These are phyloP conservation scores for Teratosphaeria viscida DNA, from an alignment of 2,329 filamentous ascomycete species.

Conservation along the genomic window DNA sequence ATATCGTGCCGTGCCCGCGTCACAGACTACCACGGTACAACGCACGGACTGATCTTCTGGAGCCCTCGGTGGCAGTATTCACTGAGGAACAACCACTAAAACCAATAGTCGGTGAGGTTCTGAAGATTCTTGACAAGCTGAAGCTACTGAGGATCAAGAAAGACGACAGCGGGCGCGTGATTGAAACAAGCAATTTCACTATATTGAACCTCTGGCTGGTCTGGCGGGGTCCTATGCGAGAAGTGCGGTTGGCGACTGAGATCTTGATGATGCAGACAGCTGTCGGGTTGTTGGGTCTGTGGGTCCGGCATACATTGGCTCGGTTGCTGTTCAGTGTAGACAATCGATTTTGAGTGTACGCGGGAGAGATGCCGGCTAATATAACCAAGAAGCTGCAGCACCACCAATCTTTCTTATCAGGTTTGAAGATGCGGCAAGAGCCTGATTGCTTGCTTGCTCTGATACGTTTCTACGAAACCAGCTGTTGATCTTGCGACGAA, in stretches of 20 bases:
- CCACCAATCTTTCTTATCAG: neutral
- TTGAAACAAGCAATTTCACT: conserved; percentile 81
- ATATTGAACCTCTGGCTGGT: conserved; percentile 93
- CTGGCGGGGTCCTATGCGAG: conserved; percentile 82
- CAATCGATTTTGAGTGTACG: conserved; percentile 40
- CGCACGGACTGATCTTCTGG: conserved; percentile 68
- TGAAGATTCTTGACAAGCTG: conserved; percentile 60
- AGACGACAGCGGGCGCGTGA: conserved; percentile 59
- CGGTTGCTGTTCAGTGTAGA: conserved; percentile 83
- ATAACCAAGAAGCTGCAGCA: neutral
- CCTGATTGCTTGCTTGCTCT: neutral
- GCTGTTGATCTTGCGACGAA: neutral
- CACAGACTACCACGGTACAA: conserved; percentile 89
- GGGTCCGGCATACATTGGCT: conserved; percentile 76
- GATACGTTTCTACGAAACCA: neutral
- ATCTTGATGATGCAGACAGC: conserved; percentile 67
- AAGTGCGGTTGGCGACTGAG: conserved; percentile 72
- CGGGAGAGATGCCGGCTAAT: neutral
- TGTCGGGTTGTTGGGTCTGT: conserved; percentile 71
- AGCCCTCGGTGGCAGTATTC: conserved; percentile 72
- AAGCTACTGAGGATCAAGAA: conserved; percentile 57
- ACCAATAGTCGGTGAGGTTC: conserved; percentile 47
- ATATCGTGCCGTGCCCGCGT: conserved; percentile 79
- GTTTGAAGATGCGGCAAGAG: no score
- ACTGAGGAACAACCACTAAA: conserved; percentile 54